Conservation (phyloP, 805 yeast genomes). For the Candida nanaspora region DNA sequence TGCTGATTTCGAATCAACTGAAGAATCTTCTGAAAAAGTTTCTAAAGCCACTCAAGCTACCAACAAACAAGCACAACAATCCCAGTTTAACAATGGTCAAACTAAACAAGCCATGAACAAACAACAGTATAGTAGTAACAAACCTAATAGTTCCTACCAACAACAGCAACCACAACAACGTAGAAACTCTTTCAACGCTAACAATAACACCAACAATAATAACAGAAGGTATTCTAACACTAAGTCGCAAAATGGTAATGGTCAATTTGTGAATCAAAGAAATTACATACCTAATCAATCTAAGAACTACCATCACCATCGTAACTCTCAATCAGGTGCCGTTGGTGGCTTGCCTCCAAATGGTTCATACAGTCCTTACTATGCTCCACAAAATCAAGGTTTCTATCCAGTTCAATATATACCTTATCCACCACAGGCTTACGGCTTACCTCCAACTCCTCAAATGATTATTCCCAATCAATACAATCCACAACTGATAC, state of each 20-base stretch:
- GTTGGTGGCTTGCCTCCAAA: conserved; percentile 8
- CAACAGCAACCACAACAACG: conserved; percentile 4
- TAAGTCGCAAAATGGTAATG: conserved; percentile 5
- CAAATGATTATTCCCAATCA: background rate
- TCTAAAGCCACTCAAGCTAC: background rate
- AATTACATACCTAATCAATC: conserved; percentile 1
- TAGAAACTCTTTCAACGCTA: conserved; percentile 5
- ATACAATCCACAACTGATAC: conserved; percentile 11
- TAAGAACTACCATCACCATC: background rate
- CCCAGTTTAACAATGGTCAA: background rate
- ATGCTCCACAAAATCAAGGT: background rate
- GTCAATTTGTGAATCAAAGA: conserved; percentile 4
- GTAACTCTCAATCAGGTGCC: too few species aligned
- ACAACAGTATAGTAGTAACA: background rate
- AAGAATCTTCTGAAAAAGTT: background rate
- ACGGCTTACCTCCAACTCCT: background rate
- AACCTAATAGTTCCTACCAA: background rate
- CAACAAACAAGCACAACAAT: background rate
- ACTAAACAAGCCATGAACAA: background rate
- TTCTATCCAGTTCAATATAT: background rate
- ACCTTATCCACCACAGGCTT: conserved; percentile 1
- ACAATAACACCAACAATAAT: conserved; percentile 2
- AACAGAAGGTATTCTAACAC: background rate
- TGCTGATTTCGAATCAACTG: background rate
- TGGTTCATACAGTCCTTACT: background rate